Evolutionary conservation across 495 filamentous ascomycete genomes (phyloP), one percentile per base, ranked within the genome.

Genomic region (Penicillium samsonianum): DNA sequence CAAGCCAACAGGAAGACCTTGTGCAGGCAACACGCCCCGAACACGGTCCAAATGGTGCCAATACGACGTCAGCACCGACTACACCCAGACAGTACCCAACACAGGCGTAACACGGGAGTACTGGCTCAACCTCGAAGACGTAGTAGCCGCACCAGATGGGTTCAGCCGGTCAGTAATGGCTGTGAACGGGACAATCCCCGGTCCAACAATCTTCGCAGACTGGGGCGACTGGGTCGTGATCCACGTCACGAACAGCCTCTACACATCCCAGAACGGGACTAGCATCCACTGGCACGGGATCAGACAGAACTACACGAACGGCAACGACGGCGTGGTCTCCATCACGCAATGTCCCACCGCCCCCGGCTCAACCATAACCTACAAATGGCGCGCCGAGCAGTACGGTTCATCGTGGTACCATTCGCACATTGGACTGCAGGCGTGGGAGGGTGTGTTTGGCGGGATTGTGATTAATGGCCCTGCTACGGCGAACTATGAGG

Each of bases 401-500:
- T 83, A 84, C 8, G 88, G 88, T 17, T 87, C 88, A 0, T 89
- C 89, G 67, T 91, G 89, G 89, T 91, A 91, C 62, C 88, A 91
- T 67, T 88, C 86, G 1, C 88, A 91, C 60, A 76, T 78, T 19
- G 74, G 89, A 81, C 48, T 79, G 83, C 87, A 87, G 2, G 80
- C 88, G 0, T 73, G 72, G 65, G 60, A 73, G 46, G 69, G 74
- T 20, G 45, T 76, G 0, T 56, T 63, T 33, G 68, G 67, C 69
- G 78, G 62, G 8, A 69, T 76, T 4, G 58, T 67, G 1, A 69
- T 73, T 38, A 62, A 73, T 47, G 70, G 72, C 4, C 70, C 72
- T 87, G 40, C 83, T 84, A 58, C 73, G 87, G 48, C 79, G 38
- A 68, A 83, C 53, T 90, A 86, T 57, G 83, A 88, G 41, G 80